These are phyloP conservation scores for Aspergillus coremiiformis DNA, from an alignment of 495 filamentous ascomycete genomes.

Conservation along the genomic window DNA sequence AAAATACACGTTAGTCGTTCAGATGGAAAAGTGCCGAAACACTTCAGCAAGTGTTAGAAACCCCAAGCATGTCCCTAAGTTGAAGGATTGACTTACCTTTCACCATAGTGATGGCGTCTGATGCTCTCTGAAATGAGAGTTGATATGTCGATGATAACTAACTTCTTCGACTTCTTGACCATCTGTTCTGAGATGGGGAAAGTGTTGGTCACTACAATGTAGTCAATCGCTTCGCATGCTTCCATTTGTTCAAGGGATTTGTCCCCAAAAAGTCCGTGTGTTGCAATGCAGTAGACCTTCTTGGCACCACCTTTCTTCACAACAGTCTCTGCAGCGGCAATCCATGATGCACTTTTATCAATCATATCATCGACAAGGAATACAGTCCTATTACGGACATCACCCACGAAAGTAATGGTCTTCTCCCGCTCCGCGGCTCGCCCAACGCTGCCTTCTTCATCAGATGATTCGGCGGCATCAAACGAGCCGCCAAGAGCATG, in stretches of 20 bases:
- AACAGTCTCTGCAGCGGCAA: slow-evolving; percentile 95
- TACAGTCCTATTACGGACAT: slow-evolving; percentile 77
- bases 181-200: slow-evolving; percentile 79
- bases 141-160: slow-evolving; percentile 82
- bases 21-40: slow-evolving; percentile 80
- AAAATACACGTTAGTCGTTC: slow-evolving; percentile 27
- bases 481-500: slow-evolving; percentile 76
- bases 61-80: slow-evolving; percentile 1
- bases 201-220: slow-evolving; percentile 92
- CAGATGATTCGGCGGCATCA: slow-evolving; percentile 70
- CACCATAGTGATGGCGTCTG: slow-evolving; percentile 86
- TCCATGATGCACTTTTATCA: slow-evolving; percentile 93
- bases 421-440: slow-evolving; percentile 71
- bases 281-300: slow-evolving; percentile 96
- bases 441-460: slow-evolving; percentile 74
- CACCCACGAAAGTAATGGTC: slow-evolving; percentile 92
- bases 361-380: slow-evolving; percentile 99
- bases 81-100: slow-evolving; percentile 39
- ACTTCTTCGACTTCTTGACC: slow-evolving; percentile 64
- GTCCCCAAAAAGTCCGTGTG: slow-evolving; percentile 86
- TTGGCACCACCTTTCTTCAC: slow-evolving; percentile 86
- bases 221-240: slow-evolving; percentile 82
- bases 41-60: slow-evolving; percentile 40
- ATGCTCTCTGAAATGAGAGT: slow-evolving; percentile 87
- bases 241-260: slow-evolving; percentile 88